Base-by-base conservation (phyloP, 768 basidiomycete species). In the Tylopilus vinaceipallidus region DNA sequence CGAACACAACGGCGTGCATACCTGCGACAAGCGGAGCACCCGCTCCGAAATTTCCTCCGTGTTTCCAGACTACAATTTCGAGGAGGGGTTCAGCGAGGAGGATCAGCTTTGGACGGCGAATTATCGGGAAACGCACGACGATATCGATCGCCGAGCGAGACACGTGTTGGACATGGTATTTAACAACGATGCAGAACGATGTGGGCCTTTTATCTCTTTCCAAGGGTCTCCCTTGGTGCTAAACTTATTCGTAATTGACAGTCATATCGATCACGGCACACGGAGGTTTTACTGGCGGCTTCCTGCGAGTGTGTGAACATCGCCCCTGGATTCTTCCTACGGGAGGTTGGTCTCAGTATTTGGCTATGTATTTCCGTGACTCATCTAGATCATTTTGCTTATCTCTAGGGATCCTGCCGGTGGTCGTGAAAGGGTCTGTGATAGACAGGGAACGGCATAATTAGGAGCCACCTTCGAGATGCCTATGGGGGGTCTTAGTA, bases 191-290 rank as follows among this genome's bases (percentile, higher is more conserved):
- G 39, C 51, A 0, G 62, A 71, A 13, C 74, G 71, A 4, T 79
- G 85, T 84, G 26, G 3, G 58, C 43, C n/a, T 29, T 17, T 10
- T 16, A 30, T 49, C 27, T 46, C 39, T 32, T 29, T 35, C 16
- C n/a, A 4, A 7, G 16, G 23, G 19, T 29, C 17, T 13, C 13
- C 3, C n/a, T 37, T 2, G 16, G 12, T 4, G n/a, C 3, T 42
- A 14, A 22, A 11, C 34, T 39, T 12, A 27, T 6, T 24, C 13
- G 17, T 4, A 6, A 17, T 22, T 19, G 16, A 20, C 17, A 88
- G 88, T 78, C 49, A 75, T 88, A 17, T 83, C 84, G 6, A 75
- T 88, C 46, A 84, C 84, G 1, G 72, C 80, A 0, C 87, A 90
- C 59, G 74, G 78, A 8, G 86, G 84, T 0, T 76, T 83, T 50